phyloP scores from a whole-genome alignment of 2,329 filamentous ascomycete genomes.

The Emericellopsis cladophorae region DNA sequence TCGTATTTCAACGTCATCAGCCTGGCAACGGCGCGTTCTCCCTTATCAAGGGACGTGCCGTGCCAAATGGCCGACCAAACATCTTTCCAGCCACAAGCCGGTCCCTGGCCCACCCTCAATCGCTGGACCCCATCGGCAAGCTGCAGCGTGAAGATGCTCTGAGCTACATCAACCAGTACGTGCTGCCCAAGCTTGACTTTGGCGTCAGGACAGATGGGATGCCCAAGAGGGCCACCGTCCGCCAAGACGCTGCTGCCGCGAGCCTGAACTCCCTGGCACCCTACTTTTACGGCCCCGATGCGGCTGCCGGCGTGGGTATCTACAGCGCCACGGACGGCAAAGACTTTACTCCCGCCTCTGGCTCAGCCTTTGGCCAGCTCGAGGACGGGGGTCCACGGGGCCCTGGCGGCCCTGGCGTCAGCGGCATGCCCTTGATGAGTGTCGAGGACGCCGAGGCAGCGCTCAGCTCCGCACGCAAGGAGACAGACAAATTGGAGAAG shows the following conservation, averaged over 20 bases:
- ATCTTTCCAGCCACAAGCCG: conserved; percentile 39
- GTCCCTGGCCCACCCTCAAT: conserved; percentile 20
- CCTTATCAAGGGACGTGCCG: conserved; percentile 50
- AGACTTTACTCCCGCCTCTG: background rate
- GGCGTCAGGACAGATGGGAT: conserved; percentile 31
- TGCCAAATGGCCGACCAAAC: conserved; percentile 49
- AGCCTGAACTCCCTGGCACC: conserved; percentile 42
- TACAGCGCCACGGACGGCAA: conserved; percentile 24
- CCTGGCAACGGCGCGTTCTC: conserved; percentile 43
- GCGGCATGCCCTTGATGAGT: conserved; percentile 42
- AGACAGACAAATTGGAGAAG: conserved; percentile 51
- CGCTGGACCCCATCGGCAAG: conserved; percentile 48
- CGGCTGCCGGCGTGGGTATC: conserved; percentile 29
- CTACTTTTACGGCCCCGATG: conserved; percentile 39
- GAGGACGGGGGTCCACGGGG: conserved; percentile 10
- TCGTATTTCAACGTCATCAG: conserved; percentile 42
- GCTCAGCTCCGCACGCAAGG: conserved; percentile 36
- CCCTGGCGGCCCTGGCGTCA: conserved; percentile 16
- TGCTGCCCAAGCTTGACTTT: conserved; percentile 46
- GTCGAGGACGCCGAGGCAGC: conserved; percentile 51
- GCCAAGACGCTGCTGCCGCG: conserved; percentile 32
- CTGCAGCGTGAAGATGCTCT: conserved; percentile 55
- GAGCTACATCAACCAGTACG: conserved; percentile 57
- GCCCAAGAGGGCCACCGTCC: conserved; percentile 21
- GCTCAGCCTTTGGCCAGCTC: too few relatives aligned